These are phyloP conservation scores for Wickerhamiella hasegawae DNA, from an alignment of 805 yeast genomes.

Conservation along the genomic window DNA sequence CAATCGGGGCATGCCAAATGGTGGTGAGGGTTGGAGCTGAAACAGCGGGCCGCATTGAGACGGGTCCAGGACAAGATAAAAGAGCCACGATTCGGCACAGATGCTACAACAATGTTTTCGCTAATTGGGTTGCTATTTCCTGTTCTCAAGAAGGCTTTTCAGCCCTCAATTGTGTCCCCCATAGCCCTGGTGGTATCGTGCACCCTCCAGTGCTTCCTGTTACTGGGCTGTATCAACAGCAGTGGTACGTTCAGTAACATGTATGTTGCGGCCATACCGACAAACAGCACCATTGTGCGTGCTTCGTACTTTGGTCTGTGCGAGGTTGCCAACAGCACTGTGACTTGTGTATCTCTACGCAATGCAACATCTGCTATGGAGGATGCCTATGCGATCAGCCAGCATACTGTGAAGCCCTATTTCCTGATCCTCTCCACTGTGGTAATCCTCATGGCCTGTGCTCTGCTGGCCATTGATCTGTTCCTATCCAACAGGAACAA, in stretches of 20 bases:
- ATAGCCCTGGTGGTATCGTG: background rate
- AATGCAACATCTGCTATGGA: no score
- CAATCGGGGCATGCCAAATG: no score
- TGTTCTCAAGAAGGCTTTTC: background rate
- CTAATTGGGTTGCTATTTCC: no score
- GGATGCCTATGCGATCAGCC: slow-evolving; percentile 6
- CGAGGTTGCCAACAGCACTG: background rate
- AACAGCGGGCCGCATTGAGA: no score
- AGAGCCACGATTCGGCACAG: no score
- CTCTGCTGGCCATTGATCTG: background rate
- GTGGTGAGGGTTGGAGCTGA: no score
- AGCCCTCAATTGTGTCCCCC: background rate
- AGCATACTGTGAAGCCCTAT: slow-evolving; percentile 10
- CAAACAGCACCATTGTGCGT: background rate
- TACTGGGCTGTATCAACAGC: background rate
- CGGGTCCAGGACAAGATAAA: no score
- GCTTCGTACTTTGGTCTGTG: slow-evolving; percentile 4
- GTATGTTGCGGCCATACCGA: background rate
- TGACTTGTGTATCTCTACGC: no score
- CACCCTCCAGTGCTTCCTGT: background rate
- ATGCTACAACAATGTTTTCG: no score
- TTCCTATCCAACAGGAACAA: background rate
- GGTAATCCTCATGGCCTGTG: slow-evolving; percentile 1
- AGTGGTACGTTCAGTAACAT: slow-evolving; percentile 1
- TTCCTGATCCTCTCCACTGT: slow-evolving; percentile 6